Evolutionary conservation across 2,329 filamentous ascomycete genomes (phyloP), one percentile per base, ranked within the genome.

Genomic region (Aspergillus hortae): DNA sequence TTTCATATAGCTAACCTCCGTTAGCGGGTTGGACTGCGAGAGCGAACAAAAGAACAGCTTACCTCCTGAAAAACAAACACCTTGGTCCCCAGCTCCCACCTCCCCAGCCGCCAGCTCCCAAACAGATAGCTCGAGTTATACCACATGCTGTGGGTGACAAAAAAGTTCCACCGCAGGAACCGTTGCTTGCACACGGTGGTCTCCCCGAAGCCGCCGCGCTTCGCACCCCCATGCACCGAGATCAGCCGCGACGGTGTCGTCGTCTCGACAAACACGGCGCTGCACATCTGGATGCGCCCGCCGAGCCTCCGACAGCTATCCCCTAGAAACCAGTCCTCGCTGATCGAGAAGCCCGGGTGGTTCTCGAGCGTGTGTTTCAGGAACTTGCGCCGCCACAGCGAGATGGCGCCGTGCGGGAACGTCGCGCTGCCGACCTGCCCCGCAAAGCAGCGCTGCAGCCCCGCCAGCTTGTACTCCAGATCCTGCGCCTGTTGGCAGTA

Each of bases 291-390:
- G 52, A 78, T 78, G 1, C 77, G 67, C 5, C 69, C 74, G 6
- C 77, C 76, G 14, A 76, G 63, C 23, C 71, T 62, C 12, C 77
- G 68, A 36, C 74, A 73, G 5, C 74, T 73, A 59, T 79, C 74
- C 1, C 77, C 77, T 36, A 80, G 77, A 63, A 77, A 80, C 77
- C 77, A 80, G 58, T 80, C 77, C 46, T 80, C 77, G 0, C 73
- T 77, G 7, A 80, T 73, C 1, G 68, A 74, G 58, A 77, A 80
- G 0, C 77, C 77, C 0, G 77, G 77, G 54, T 80, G 77, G 30
- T 76, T 67, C 49, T 75, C 64, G 58, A 80, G 78, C 1, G 72
- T 74, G 30, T 72, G 61, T 46, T 75, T 69, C 7, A 79, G 63
- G 36, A 78, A 74, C n/a, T 74, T 61, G 1, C 73, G 67, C 49